Evolutionary conservation across 2,329 filamentous ascomycete species (phyloP).

Genomic region (Aspergillus sp.): DNA sequence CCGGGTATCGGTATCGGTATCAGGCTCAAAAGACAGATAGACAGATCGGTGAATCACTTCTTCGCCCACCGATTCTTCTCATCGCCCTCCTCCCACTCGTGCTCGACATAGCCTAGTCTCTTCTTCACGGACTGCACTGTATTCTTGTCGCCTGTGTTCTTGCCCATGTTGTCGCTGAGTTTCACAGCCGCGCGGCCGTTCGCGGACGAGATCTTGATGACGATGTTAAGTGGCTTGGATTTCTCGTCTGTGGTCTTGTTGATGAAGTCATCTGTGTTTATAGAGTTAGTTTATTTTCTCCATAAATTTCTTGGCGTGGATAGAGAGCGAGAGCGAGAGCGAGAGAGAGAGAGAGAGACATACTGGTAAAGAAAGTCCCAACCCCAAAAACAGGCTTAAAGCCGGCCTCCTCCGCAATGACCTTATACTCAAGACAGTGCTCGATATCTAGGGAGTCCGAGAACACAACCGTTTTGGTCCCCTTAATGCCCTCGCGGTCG

Average conservation of each 20-base stretch:
- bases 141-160: constrained; percentile 86
- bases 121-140: constrained; percentile 82
- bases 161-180: constrained; percentile 86
- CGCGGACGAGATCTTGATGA: constrained; percentile 92
- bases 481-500: constrained; percentile 69
- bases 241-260: constrained; percentile 72
- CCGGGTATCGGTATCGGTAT: no score
- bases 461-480: constrained; percentile 88
- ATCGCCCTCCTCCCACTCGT: constrained; percentile 78
- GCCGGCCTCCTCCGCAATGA: constrained; percentile 73
- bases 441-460: constrained; percentile 94
- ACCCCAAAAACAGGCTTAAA: constrained; percentile 90
- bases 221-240: constrained; percentile 90
- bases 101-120: constrained; percentile 81
- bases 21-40: neutral
- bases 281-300: neutral
- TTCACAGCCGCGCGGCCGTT: constrained; percentile 82
- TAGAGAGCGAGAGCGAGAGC: neutral
- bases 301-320: neutral
- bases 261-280: constrained; percentile 72
- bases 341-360: no score
- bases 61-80: constrained; percentile 78
- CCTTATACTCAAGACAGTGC: constrained; percentile 85
- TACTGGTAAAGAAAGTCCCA: constrained; percentile 88
- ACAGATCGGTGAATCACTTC: neutral